Evolutionary conservation across 2,329 filamentous ascomycete species (phyloP), one percentile per base, ranked within the genome.

Genomic region (Botrytis aclada): DNA sequence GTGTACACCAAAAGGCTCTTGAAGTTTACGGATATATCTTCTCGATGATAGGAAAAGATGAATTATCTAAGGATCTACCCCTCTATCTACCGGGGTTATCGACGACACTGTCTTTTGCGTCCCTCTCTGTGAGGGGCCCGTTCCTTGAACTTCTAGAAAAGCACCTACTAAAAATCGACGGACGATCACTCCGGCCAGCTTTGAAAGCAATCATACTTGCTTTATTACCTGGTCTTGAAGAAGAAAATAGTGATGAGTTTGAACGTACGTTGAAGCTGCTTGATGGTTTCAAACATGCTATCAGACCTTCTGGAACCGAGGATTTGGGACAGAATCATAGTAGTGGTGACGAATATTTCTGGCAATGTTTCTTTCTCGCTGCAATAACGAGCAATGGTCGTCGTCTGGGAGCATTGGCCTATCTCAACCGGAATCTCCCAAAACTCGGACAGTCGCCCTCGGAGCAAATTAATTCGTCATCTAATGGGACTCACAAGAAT

Each of bases 211-310:
- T 98, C 22, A 90, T 98, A 74, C 84, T 99, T 32, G 92, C 93
- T n/a, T 85, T 99, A 43, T 85, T 99, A 4, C 96, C 96, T 0
- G 96, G 95, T 0, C 83, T 99, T 4, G 96, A 99, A 82, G 96
- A 99, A 77, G 96, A 98, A 81, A 97, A 94, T 14, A 97, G 95
- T 76, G 96, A 99, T 80, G 97, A 99, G 80, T 99, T 98, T 81
- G 95, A 98, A 75, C 88, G 93, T 71, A 97, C 95, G 2, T 82
- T 97, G 72, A 88, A 88, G 73, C 88, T 97, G 16, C 81, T 98
- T 64, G 92, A 96, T 77, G 90, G 88, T 72, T 90, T 98, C 81
- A 94, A 95, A 79, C 83, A 87, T 73, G 87, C 88, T 65, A 88
- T 94, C 78, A 86, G 90, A 73, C 84, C 89, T 41, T 77, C 82